phyloP scores from a whole-genome alignment of 345 rosid species.

The Euclidium syriacum region DNA sequence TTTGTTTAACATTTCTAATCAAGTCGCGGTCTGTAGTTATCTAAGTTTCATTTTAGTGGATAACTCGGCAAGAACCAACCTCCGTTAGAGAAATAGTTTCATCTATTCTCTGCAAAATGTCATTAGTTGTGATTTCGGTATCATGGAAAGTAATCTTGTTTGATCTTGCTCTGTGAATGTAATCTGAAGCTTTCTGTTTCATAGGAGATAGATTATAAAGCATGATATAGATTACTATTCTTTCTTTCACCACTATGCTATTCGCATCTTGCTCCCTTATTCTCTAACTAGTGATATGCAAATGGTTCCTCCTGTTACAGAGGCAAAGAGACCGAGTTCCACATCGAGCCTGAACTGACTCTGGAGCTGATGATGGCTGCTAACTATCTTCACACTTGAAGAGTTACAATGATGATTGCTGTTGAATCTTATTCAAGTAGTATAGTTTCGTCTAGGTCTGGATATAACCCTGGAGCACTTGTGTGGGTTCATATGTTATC shows the following conservation, averaged over 20 bases:
- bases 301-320: slow-evolving; percentile 25
- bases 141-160: background rate
- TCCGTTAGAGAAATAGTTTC: background rate
- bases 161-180: background rate
- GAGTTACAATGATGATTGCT: background rate
- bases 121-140: background rate
- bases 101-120: background rate
- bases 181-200: background rate
- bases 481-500: background rate
- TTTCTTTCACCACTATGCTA: background rate
- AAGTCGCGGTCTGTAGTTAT: background rate
- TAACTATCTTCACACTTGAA: slow-evolving; percentile 60
- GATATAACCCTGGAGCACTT: slow-evolving; percentile 6
- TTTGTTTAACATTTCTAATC: background rate
- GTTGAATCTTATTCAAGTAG: slow-evolving; percentile 2
- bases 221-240: background rate
- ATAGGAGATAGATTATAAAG: background rate
- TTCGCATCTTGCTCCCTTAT: background rate
- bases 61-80: background rate
- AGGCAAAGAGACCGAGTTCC: slow-evolving; percentile 64
- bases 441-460: background rate
- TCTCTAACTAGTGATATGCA: background rate
- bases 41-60: background rate
- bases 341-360: slow-evolving; percentile 66
- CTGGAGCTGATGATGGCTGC: slow-evolving; percentile 79